Conservation (phyloP, 495 filamentous ascomycete species). For the Hypoxylon lenormandii region DNA sequence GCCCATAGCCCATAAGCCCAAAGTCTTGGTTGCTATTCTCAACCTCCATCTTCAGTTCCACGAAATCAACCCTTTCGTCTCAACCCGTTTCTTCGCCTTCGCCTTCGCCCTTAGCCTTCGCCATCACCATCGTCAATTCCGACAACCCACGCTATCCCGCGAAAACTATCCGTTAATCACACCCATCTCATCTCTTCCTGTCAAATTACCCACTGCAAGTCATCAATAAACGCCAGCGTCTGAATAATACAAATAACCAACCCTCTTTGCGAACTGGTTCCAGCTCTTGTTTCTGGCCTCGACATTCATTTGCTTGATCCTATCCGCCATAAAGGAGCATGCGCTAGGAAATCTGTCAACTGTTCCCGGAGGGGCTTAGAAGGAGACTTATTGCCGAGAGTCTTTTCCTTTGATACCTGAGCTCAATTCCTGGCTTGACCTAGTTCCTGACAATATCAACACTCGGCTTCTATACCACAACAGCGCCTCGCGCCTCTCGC, state of each 20-base stretch:
- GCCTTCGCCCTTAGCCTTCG: too few species aligned
- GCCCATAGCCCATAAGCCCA: conserved; percentile 21
- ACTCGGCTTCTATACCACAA: not conserved
- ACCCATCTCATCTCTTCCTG: too few species aligned
- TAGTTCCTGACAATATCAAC: conserved; percentile 10
- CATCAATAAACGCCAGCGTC: too few species aligned
- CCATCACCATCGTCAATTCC: too few species aligned
- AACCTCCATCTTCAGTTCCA: conserved; percentile 10
- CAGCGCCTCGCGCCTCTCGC: not conserved
- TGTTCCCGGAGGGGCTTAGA: conserved; percentile 15
- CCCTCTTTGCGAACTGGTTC: too few species aligned
- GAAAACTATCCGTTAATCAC: too few species aligned
- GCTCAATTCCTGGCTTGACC: not conserved
- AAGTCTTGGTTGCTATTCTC: conserved; percentile 13
- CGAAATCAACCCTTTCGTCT: conserved; percentile 25
- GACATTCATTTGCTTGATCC: not conserved
- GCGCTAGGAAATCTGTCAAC: conserved; percentile 28
- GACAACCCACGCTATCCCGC: too few species aligned
- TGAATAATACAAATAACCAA: too few species aligned
- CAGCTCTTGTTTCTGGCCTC: too few species aligned
- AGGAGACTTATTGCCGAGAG: conserved; percentile 19
- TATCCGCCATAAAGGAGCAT: conserved; percentile 25
- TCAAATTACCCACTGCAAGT: too few species aligned
- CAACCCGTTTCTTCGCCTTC: too few species aligned
- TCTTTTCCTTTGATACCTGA: conserved; percentile 10